Evolutionary conservation across 345 rosid species (phyloP).

Genomic region (Eucalyptus camaldulensis): DNA sequence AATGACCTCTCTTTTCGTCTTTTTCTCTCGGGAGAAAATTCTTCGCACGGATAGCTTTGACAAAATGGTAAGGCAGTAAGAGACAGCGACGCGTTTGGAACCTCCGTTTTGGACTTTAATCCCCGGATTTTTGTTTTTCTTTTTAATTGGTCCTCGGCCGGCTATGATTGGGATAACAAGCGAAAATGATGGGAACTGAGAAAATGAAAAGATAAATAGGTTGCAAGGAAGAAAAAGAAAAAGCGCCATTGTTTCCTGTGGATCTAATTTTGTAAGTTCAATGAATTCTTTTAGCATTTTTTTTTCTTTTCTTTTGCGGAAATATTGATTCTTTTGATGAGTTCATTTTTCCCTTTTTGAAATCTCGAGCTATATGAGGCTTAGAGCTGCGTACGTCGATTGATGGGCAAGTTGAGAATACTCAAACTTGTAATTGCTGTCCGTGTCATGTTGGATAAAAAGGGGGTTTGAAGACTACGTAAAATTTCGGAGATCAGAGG

Average conservation of each 20-base stretch:
- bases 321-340: neutral
- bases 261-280: neutral
- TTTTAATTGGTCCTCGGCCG: neutral
- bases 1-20: no score
- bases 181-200: neutral
- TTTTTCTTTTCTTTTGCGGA: neutral
- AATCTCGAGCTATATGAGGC: neutral
- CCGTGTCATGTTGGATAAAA: fast-evolving
- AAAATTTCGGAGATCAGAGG: fast-evolving
- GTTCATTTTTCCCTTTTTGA: neutral
- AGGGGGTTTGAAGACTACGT: fast-evolving
- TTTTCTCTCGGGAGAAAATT: no score
- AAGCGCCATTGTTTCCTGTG: neutral
- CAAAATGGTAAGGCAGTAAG: neutral
- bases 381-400: fast-evolving
- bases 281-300: neutral
- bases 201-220: neutral
- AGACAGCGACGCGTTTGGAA: neutral
- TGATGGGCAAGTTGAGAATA: no score
- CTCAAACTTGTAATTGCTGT: fast-evolving
- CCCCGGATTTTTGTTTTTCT: neutral
- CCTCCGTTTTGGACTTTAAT: neutral
- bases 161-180: neutral
- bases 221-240: neutral
- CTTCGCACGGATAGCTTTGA: neutral